These are phyloP conservation scores for Ceratocystis harringtonii DNA, from an alignment of 2,329 filamentous ascomycete genomes.

Conservation along the genomic window DNA sequence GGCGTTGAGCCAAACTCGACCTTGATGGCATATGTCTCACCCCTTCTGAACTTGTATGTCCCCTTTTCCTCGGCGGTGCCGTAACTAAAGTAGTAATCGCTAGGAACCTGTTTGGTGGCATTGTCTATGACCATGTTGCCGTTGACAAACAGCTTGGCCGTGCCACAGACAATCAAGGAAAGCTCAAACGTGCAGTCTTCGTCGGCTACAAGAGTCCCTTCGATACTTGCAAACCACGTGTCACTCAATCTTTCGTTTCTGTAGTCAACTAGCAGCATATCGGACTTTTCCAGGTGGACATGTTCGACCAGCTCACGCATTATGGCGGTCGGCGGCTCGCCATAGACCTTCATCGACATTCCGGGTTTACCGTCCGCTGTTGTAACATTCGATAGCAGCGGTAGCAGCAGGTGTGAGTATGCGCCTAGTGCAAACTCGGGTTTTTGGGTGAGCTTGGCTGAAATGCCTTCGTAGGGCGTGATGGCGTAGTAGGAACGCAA, in stretches of 20 bases:
- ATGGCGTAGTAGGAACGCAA: constrained; percentile 50
- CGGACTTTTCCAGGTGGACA: constrained; percentile 33
- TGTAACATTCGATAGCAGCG: constrained; percentile 40
- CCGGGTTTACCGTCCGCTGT: constrained; percentile 39
- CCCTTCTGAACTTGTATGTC: constrained; percentile 40
- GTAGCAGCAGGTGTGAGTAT: constrained; percentile 50
- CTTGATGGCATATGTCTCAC: constrained; percentile 41
- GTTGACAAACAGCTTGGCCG: constrained; percentile 49
- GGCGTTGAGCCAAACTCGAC: constrained; percentile 46
- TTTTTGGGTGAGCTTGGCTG: constrained; percentile 31
- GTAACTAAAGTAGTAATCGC: constrained; percentile 49
- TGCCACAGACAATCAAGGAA: constrained; percentile 50
- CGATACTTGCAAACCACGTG: constrained; percentile 46
- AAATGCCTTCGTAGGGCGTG: constrained; percentile 58
- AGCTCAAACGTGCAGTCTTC: constrained; percentile 49
- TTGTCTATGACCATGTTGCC: constrained; percentile 50
- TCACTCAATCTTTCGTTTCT: constrained; percentile 38
- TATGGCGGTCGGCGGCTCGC: constrained; percentile 36
- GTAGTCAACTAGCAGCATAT: constrained; percentile 37
- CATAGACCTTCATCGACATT: constrained; percentile 48
- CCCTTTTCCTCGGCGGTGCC: constrained; percentile 51
- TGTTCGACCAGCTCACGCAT: constrained; percentile 37
- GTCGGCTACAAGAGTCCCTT: constrained; percentile 44
- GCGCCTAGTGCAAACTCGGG: constrained; percentile 43
- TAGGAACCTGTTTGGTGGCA: constrained; percentile 44